Percentiles rank a stretch among this genome's conserved stretches.
These are phyloP conservation scores for Ganoderma meredithae DNA, from an alignment of 1,284 basidiomycete species.

Conservation along the genomic window DNA sequence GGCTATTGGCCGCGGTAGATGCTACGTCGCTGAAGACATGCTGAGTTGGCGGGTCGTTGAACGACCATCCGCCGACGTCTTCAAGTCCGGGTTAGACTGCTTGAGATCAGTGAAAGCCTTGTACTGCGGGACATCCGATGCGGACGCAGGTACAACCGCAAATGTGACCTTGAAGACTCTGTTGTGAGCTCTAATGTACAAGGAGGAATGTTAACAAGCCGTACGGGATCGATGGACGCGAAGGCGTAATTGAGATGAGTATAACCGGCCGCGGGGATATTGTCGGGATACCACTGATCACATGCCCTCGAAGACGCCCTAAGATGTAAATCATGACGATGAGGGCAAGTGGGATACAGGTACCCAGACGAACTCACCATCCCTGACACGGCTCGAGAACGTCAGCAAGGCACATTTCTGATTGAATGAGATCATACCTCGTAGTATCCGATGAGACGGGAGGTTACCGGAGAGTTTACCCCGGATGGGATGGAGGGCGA, in stretches of 20 bases:
- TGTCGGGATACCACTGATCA: constrained; percentile 6
- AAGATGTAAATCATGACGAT: neutral
- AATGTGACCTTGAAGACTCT: neutral
- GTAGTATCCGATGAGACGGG: neutral
- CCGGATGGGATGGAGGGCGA: neutral
- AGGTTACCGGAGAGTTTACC: neutral
- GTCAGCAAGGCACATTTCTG: neutral
- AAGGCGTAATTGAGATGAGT: constrained; percentile 12
- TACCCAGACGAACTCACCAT: neutral
- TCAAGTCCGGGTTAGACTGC: constrained; percentile 25
- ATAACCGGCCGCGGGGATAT: constrained; percentile 6
- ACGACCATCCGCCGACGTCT: constrained; percentile 27
- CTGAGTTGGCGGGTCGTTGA: constrained; percentile 33
- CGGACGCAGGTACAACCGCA: neutral
- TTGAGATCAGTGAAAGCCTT: constrained; percentile 24
- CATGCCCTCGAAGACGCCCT: constrained; percentile 4
- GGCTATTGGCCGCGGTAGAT: constrained; percentile 4
- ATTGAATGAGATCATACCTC: neutral
- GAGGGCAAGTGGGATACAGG: neutral
- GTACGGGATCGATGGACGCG: constrained; percentile 2
- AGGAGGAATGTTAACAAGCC: neutral
- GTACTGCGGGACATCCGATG: constrained; percentile 13
- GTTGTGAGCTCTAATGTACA: neutral
- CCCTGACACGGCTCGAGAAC: neutral
- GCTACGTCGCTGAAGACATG: constrained; percentile 27